Conservation (phyloP, 768 basidiomycete genomes). For the Lentinula detonsa region DNA sequence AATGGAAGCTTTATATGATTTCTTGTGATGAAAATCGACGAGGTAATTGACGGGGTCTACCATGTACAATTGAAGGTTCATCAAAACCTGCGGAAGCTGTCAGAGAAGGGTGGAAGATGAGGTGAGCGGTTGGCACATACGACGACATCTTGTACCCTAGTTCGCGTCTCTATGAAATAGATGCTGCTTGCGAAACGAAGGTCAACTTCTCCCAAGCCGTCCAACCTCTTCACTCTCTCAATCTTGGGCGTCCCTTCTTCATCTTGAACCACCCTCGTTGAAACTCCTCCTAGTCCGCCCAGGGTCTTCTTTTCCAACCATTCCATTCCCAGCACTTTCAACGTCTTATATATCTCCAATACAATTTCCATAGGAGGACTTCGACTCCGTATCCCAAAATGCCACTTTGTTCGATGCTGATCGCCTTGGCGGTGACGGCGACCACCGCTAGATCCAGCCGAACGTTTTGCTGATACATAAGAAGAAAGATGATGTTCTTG, state of each 20-base stretch:
- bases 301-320: constrained; percentile 90
- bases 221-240: constrained; percentile 57
- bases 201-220: constrained; percentile 52
- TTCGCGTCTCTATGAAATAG: constrained; percentile 93
- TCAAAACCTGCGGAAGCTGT: constrained; percentile 58
- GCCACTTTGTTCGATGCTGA: constrained; percentile 86
- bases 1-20: constrained; percentile 75
- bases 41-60: constrained; percentile 95
- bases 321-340: constrained; percentile 90
- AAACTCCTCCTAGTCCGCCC: constrained; percentile 61
- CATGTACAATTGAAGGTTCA: constrained; percentile 97
- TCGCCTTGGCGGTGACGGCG: constrained; percentile 16
- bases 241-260: constrained; percentile 33
- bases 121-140: constrained; percentile 39
- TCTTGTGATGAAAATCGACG: constrained; percentile 98
- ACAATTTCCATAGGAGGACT: constrained; percentile 99
- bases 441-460: constrained; percentile 22
- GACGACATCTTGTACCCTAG: constrained; percentile 85
- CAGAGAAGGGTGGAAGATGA: not conserved
- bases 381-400: constrained; percentile 94
- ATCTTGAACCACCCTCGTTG: constrained; percentile 22
- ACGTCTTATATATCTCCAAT: constrained; percentile 94
- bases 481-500: constrained; percentile 66
- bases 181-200: constrained; percentile 68
- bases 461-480: constrained; percentile 53